Evolutionary conservation across 495 filamentous ascomycete genomes (phyloP).

Genomic region (Aspergillus affinis): DNA sequence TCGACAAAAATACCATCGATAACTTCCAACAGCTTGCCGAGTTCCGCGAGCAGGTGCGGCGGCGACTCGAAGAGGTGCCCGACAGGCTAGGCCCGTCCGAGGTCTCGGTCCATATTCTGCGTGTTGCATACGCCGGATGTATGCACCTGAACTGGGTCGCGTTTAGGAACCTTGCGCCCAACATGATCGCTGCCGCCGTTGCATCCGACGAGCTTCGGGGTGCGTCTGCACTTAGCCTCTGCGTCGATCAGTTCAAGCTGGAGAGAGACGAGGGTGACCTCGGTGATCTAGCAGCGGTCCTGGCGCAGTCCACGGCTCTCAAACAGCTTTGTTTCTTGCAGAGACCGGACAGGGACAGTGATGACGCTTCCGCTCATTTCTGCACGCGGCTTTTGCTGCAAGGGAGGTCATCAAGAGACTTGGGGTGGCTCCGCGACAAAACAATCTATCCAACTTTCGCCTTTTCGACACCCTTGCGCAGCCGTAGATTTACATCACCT

Average conservation of each 20-base stretch:
- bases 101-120: constrained; percentile 16
- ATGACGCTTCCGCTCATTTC: constrained; percentile 12
- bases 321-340: constrained; percentile 20
- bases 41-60: constrained; percentile 17
- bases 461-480: constrained; percentile 13
- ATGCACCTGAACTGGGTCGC: constrained; percentile 19
- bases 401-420: constrained; percentile 10
- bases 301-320: constrained; percentile 16
- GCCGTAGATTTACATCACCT: constrained; percentile 1
- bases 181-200: constrained; percentile 14
- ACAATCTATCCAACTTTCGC: constrained; percentile 17
- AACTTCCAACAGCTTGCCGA: constrained; percentile 11
- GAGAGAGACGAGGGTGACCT: constrained; percentile 9
- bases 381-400: constrained; percentile 6
- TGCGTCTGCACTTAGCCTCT: constrained; percentile 13
- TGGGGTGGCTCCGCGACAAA: constrained; percentile 14
- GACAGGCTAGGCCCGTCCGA: constrained; percentile 15
- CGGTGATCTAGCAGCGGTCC: constrained; percentile 11
- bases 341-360: constrained; percentile 13
- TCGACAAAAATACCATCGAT: constrained; percentile 7
- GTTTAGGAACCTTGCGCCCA: constrained; percentile 15
- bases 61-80: constrained; percentile 19
- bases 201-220: constrained; percentile 14
- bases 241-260: constrained; percentile 4
- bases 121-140: constrained; percentile 15